These are phyloP conservation scores for Xylaria acuta DNA, from an alignment of 495 filamentous ascomycete species.

Conservation along the genomic window DNA sequence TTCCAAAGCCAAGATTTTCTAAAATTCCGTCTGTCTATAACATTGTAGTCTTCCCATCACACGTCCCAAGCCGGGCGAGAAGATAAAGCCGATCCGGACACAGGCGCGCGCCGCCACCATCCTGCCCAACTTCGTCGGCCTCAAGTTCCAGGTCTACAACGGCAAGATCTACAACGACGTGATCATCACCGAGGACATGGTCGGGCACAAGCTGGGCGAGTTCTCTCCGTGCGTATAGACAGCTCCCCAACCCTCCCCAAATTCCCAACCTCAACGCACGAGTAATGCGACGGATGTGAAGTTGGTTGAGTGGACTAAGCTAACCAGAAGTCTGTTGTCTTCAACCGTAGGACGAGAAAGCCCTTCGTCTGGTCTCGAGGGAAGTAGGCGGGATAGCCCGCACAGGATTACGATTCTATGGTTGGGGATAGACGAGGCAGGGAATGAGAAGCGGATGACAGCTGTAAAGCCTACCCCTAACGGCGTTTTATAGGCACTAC, in stretches of 20 bases:
- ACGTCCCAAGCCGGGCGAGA: conserved; percentile 66
- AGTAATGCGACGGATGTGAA: too few species aligned
- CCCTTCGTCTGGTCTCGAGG: conserved; percentile 74
- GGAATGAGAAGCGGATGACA: background rate
- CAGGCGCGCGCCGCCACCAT: conserved; percentile 92
- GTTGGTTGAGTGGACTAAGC: background rate
- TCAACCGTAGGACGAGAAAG: conserved; percentile 79
- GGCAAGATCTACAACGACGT: conserved; percentile 93
- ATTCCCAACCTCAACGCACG: background rate
- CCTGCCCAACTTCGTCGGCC: conserved; percentile 92
- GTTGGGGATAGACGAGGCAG: background rate
- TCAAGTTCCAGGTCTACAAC: conserved; percentile 93
- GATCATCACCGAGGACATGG: conserved; percentile 94
- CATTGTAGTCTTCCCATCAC: conserved; percentile 67
- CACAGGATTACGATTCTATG: background rate
- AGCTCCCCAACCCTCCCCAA: background rate
- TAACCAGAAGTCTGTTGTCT: conserved; percentile 12
- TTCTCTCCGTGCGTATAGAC: conserved; percentile 85
- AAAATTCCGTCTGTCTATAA: background rate
- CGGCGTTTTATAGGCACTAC: conserved; percentile 3
- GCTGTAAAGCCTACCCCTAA: background rate
- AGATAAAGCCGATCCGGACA: conserved; percentile 77
- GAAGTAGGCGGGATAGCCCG: conserved; percentile 67
- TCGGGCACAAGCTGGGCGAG: conserved; percentile 95
- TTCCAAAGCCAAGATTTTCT: background rate